A percentile compares a stretch with the other conserved stretches of the same genome.
Evolutionary conservation across 495 filamentous ascomycete genomes (phyloP).

Genomic region (Diplogelasinospora grovesii): DNA sequence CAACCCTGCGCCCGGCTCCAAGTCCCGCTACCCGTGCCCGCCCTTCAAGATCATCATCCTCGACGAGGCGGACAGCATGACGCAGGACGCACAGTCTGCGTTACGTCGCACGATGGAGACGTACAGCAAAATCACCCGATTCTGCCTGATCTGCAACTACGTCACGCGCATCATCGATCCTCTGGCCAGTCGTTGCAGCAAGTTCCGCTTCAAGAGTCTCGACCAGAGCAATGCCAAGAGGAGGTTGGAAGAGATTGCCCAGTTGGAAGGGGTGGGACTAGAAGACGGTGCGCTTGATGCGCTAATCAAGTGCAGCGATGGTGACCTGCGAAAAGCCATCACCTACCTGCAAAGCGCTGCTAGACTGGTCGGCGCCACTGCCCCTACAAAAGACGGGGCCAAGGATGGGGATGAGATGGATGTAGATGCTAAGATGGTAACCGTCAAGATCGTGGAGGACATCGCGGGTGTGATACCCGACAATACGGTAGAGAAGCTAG

Average conservation of each 20-base stretch:
- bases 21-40: constrained; percentile 78
- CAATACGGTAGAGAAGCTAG: constrained; percentile 58
- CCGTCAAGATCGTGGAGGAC: constrained; percentile 76
- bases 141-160: constrained; percentile 98
- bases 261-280: constrained; percentile 63
- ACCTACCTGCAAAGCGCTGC: constrained; percentile 93
- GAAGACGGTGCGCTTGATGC: constrained; percentile 75
- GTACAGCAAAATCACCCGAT: constrained; percentile 90
- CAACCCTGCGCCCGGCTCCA: constrained; percentile 62
- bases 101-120: constrained; percentile 95
- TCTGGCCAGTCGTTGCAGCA: constrained; percentile 83
- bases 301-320: constrained; percentile 81
- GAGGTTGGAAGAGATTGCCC: constrained; percentile 73
- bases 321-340: constrained; percentile 91
- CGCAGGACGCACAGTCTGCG: constrained; percentile 92
- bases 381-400: constrained; percentile 19
- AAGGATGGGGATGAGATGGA: constrained; percentile 48
- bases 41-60: constrained; percentile 98
- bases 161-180: constrained; percentile 97
- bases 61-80: constrained; percentile 98
- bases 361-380: constrained; percentile 59
- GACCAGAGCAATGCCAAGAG: constrained; percentile 73
- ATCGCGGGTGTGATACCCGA: constrained; percentile 93
- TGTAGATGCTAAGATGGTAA: constrained; percentile 55
- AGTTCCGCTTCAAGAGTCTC: constrained; percentile 96